Evolutionary conservation across 306 rosid genomes (phyloP).

Genomic region (Fragaria iinumae): DNA sequence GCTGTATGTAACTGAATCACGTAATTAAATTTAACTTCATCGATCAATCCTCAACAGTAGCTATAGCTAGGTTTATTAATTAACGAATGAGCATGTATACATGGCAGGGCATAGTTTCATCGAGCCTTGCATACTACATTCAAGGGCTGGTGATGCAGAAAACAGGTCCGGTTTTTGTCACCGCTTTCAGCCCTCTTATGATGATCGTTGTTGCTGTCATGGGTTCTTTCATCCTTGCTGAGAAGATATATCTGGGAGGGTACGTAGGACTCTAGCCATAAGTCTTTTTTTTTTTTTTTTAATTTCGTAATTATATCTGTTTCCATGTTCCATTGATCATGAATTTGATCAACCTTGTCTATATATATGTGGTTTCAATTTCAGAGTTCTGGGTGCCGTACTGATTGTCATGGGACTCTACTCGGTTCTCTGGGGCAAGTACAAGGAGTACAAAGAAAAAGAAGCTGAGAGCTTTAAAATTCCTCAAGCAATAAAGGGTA

Average conservation of each 20-base stretch:
- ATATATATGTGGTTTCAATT: background rate
- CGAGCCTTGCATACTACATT: conserved; percentile 72
- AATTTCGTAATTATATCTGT: background rate
- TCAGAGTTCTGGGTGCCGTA: conserved; percentile 65
- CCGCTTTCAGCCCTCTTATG: conserved; percentile 94
- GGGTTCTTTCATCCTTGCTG: conserved; percentile 74
- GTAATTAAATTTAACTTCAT: background rate
- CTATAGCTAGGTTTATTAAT: background rate
- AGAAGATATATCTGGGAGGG: conserved; percentile 80
- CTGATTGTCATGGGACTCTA: conserved; percentile 79
- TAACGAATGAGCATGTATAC: background rate
- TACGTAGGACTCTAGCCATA: conserved; percentile 15
- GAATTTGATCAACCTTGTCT: background rate
- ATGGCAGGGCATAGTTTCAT: conserved; percentile 71
- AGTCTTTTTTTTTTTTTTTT: background rate
- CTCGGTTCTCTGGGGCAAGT: conserved; percentile 86
- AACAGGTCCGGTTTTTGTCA: conserved; percentile 86
- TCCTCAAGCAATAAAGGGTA: background rate
- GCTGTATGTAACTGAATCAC: conserved; percentile 43
- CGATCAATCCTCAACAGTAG: background rate
- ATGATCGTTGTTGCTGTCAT: conserved; percentile 85
- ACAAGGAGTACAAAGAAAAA: conserved; percentile 57
- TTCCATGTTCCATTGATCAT: background rate
- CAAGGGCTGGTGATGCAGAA: conserved; percentile 82
- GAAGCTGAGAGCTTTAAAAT: conserved; percentile 13